Base-by-base conservation (phyloP, 1,284 basidiomycete genomes). In the Rhodotorula mucilaginosa region DNA sequence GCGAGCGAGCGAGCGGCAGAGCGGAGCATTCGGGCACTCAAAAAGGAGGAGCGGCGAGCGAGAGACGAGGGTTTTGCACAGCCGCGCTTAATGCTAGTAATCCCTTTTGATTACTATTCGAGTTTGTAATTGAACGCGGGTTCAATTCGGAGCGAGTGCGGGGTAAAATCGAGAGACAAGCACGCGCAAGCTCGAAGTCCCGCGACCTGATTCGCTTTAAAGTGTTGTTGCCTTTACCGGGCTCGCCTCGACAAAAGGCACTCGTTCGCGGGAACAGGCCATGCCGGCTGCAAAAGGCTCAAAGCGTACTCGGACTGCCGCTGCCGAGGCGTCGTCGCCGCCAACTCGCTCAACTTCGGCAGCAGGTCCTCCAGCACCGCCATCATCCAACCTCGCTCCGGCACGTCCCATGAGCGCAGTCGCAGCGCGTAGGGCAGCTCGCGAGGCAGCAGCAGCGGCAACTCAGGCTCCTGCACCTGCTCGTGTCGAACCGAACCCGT, bases 341-440 rank as follows among this genome's bases (percentile, higher is more conserved):
- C 5, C 44, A 13, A 10, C 19, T 15, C n/a, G n/a, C 26, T 51
- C 23, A 21, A 15, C 29, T 3, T 8, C 46, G 21, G 39, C 39
- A 44, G 39, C 39, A 44, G 12, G 39, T 44, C 39, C 39, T 44
- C 19, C 47, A 31, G 31, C 58, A 34, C 29, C 64, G 3, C 13
- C 56, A n/a, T 10, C 49, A 51, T 18, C 23, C 49, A 51, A 51
- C 12, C 18, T 34, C 23, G 21, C 60, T 16, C 46, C 23, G 2
- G 26, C 10, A 10, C 65, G 34, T 10, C 58, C 19, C 0, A 47
- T 58, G 19, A 58, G 57, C 29, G 48, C 61, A 21, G 21, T 57
- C 39, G 71, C 71, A n/a, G 71, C 71, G 0, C 48, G 74, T 23
- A 64, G 69, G n/a, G 74, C 73, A 46, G 73, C 73, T 6, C 31